Base-by-base conservation (phyloP, 495 filamentous ascomycete species). In the Zalerion maritima region DNA sequence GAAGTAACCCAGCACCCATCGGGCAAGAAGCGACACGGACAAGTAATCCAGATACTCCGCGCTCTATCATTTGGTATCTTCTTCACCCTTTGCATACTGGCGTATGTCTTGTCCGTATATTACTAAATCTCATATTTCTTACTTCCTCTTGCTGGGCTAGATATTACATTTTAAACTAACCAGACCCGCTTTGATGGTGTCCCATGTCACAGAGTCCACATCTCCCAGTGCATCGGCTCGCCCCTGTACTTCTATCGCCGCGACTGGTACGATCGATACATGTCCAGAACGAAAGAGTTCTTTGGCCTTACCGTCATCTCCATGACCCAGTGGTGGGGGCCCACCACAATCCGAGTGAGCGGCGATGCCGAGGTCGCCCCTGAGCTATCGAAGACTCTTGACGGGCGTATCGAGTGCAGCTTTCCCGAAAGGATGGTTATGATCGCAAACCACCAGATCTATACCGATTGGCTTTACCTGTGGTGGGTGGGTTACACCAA, bases 391-490 rank as follows among this genome's bases (percentile, higher is more conserved):
- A 59, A 71, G 46, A 75, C 65, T 0, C 40, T 42, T 14, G 75
- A 81, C 46, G 81, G 81, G 6, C 58, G 66, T 34, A 55, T 85
- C n/a, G 55, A 80, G 35, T 76, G 73, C 41, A 51, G 66, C 35
- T 86, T 89, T 35, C 78, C 81, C 1, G 74, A 82, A 47, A 62
- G 81, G 25, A 55, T 85, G 53, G 58, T 89, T 26, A 57, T 89
- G 49, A 82, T 87, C 32, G 75, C 82, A 12, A 89, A 89, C 48
- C 81, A 89, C 47, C 80, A 86, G 66, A 67, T 89, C 28, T 89
- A 89, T 42, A 82, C 81, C 4, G 81, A 89, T 53, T 89, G 81
- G 81, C 50, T 87, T 7, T 89, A 89, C 45, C 60, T 89, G 8
- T 89, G 81, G 81, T 89, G 81, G 80, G 69, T 78, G 11, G 75